Percentiles rank a stretch among this genome's conserved stretches.
Evolutionary conservation across 352 stramenopile genomes (phyloP).

Genomic region (Globisporangium cylindrosporum): DNA sequence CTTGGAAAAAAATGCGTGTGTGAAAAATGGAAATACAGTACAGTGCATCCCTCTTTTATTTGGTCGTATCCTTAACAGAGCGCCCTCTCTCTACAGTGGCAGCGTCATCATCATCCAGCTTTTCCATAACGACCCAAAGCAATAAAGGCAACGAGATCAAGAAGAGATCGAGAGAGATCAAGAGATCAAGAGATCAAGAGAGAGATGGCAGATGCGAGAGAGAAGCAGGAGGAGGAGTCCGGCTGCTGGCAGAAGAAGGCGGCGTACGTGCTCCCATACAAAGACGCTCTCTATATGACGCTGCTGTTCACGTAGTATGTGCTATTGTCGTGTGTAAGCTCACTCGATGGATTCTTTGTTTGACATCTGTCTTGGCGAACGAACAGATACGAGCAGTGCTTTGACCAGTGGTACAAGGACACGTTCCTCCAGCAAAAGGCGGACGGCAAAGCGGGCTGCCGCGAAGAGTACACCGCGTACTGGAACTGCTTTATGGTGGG

Average conservation of each 20-base stretch:
- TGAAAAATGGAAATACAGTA: neutral
- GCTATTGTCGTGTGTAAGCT: neutral
- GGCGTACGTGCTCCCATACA: constrained; percentile 27
- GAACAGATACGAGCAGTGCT: constrained; percentile 76
- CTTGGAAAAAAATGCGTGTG: neutral
- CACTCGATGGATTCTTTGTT: neutral
- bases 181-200: neutral
- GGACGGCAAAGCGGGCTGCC: constrained; percentile 63
- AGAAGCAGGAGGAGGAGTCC: constrained; percentile 27
- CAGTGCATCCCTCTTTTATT: neutral
- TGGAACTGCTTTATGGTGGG: constrained; percentile 66
- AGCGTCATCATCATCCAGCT: neutral
- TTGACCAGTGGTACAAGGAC: constrained; percentile 86
- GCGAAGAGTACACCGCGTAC: constrained; percentile 82
- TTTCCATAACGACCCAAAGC: neutral
- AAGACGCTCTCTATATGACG: neutral
- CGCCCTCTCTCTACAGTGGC: neutral
- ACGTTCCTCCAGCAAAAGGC: constrained; percentile 83
- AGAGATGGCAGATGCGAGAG: constrained; percentile 9
- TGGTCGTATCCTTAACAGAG: constrained; percentile 16
- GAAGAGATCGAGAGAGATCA: neutral
- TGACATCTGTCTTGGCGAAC: neutral
- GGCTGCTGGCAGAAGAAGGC: constrained; percentile 74
- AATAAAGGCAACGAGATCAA: constrained; percentile 23
- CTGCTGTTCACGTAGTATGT: neutral